Conservation (phyloP, 495 filamentous ascomycete genomes). For the Venustampulla echinocandica region DNA sequence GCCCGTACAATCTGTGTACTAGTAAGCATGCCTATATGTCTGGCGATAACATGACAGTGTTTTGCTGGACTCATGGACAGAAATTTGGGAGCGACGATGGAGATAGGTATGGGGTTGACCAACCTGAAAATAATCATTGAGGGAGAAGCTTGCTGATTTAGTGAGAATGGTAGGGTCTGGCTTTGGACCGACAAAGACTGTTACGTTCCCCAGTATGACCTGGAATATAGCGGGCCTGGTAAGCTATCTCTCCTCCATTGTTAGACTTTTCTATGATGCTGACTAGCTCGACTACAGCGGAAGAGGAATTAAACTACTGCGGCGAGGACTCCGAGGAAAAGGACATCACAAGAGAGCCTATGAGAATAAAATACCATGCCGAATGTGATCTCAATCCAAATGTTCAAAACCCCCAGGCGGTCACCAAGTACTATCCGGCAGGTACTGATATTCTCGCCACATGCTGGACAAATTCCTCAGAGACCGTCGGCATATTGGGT, state of each 20-base stretch:
- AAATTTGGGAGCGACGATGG: not conserved
- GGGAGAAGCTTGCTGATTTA: not conserved
- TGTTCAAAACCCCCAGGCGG: not conserved
- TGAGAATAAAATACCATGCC: not conserved
- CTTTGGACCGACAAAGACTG: not conserved
- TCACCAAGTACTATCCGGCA: not conserved
- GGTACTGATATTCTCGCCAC: not conserved
- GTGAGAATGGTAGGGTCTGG: not conserved
- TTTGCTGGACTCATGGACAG: not conserved
- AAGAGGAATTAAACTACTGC: not conserved
- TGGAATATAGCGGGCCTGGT: not conserved
- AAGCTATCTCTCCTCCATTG: too few relatives aligned
- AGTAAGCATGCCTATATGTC: not conserved
- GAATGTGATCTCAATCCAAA: conserved; percentile 1
- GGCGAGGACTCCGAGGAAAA: not conserved
- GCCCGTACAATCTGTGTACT: not conserved
- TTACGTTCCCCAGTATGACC: not conserved
- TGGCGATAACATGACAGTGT: not conserved
- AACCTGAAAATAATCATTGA: not conserved
- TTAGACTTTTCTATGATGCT: not conserved
- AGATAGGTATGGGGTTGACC: not conserved
- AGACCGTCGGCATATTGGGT: not conserved
- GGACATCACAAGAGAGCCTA: not conserved
- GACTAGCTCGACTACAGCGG: not conserved
- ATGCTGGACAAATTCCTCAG: not conserved